Base-by-base conservation (phyloP, 306 rosid genomes). In the Lathyrus aphaca region DNA sequence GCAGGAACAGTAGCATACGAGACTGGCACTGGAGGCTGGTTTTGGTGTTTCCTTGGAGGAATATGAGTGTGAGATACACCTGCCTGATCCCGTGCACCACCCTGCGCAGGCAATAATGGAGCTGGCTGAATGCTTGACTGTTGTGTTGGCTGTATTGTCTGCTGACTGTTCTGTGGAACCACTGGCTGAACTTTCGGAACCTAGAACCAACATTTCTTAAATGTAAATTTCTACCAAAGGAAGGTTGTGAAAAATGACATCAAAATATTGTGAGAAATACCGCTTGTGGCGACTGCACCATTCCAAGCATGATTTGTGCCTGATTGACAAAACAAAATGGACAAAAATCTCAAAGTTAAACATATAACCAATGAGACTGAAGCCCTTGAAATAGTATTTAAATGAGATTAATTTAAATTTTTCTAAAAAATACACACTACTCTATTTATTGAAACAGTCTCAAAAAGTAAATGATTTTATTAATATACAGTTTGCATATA, bases 271-370 rank as follows among this genome's bases (percentile, higher is more conserved):
- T 51, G 53, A 49, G 59, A 75, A 62, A 77, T 80, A 85, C 96
- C 90, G 10, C 77, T 75, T 89, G 92, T 79, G 96, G 92, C 17
- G 97, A 82, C 77, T 89, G 92, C 77, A 91, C 96, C 99, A 95
- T 95, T 73, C 97, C 99, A 65, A 95, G 97, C 97, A 95, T 95
- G 70, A 95, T 91, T 68, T 95, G 99, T 16, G 96, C 99, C 99
- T 95, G 79, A 51, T 38, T 51, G 80, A 55, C 18, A 76, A 79
- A 23, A 74, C 7, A 46, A 68, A 69, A 68, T 37, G 53, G 39
- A 55, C 43, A 59, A 64, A 79, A 77, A 11, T 9, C 40, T 68
- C 46, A 27, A 42, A 23, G 46, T 77, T 58, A 73, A 76, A 54
- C 27, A 56, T 15, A 62, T 55, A 55, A 75, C 17, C 16, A 4